Conservation (phyloP, 73 alveolate species). For the Paramecium pentaurelia region DNA sequence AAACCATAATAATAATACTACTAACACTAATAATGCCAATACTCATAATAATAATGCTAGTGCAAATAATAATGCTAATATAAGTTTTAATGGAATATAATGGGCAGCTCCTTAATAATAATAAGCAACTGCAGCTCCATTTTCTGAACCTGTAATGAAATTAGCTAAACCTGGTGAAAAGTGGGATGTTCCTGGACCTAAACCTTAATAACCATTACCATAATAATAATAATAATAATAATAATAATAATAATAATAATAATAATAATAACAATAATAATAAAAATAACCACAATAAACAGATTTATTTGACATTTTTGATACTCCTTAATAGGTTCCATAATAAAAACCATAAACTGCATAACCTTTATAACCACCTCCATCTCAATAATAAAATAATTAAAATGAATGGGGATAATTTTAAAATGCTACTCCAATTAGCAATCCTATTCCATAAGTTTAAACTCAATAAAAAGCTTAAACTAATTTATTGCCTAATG, state of each 20-base stretch:
- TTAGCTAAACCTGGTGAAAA: conserved; percentile 39
- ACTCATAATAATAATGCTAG: not conserved
- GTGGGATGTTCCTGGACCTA: conserved; percentile 48
- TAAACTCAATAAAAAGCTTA: not conserved
- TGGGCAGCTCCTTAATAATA: not conserved
- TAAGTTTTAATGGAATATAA: not conserved
- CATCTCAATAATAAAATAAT: not conserved
- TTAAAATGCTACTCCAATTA: not conserved
- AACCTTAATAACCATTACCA: not conserved
- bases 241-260: not conserved
- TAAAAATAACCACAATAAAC: not conserved
- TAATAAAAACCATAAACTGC: not conserved
- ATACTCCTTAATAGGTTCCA: not conserved
- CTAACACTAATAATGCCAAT: not conserved
- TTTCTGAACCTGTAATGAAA: conserved; percentile 14
- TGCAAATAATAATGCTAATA: not conserved
- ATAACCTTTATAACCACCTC: not conserved
- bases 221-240: not conserved
- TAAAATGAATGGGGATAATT: not conserved
- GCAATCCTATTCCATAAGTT: not conserved
- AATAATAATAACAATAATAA: not conserved
- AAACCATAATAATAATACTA: not conserved
- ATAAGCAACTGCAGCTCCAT: not conserved
- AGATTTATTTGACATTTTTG: not conserved
- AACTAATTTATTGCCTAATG: not conserved